phyloP scores from a whole-genome alignment of 2,329 filamentous ascomycete genomes.

The Thelonectria discophora region DNA sequence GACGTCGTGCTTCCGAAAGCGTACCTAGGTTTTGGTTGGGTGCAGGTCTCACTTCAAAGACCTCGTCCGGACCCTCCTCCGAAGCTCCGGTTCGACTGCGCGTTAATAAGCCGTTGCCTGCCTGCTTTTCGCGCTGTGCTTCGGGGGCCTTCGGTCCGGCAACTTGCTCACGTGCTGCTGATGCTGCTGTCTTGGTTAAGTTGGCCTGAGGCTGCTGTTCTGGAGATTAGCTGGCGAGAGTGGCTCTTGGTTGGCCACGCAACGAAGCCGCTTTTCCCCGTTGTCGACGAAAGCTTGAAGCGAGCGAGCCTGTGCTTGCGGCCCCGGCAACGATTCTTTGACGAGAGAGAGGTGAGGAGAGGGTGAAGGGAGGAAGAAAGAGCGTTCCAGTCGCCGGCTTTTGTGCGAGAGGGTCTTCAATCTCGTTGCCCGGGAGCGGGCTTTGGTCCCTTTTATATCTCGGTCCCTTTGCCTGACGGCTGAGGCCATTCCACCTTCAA shows the following conservation, averaged over 20 bases:
- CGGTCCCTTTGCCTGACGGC: conserved; percentile 33
- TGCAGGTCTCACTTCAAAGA: background rate
- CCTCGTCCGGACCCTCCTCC: conserved; percentile 12
- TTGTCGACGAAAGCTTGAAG: conserved; percentile 29
- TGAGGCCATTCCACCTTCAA: conserved; percentile 31
- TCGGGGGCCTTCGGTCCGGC: conserved; percentile 6
- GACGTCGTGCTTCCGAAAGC: conserved; percentile 14
- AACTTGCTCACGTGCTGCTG: conserved; percentile 18
- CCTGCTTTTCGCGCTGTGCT: conserved; percentile 19
- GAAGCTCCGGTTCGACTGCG: conserved; percentile 14
- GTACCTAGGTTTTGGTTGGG: conserved; percentile 21
- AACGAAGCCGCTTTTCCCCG: conserved; percentile 25
- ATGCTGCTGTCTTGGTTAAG: background rate
- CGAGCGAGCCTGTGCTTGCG: conserved; percentile 32
- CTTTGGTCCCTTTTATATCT: conserved; percentile 41
- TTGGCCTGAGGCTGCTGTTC: conserved; percentile 22
- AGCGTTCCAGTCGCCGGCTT: conserved; percentile 15
- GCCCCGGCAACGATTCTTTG: conserved; percentile 31
- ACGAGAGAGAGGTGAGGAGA: conserved; percentile 26
- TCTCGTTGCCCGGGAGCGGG: conserved; percentile 30
- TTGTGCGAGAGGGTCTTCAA: conserved; percentile 26
- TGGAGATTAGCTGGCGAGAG: conserved; percentile 23
- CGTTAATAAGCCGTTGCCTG: conserved; percentile 21
- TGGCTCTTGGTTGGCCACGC: conserved; percentile 34
- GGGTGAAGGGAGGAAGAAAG: conserved; percentile 14